These are phyloP conservation scores for Suhomyces bribrorum DNA, from an alignment of 1,139 yeast genomes.

Conservation along the genomic window DNA sequence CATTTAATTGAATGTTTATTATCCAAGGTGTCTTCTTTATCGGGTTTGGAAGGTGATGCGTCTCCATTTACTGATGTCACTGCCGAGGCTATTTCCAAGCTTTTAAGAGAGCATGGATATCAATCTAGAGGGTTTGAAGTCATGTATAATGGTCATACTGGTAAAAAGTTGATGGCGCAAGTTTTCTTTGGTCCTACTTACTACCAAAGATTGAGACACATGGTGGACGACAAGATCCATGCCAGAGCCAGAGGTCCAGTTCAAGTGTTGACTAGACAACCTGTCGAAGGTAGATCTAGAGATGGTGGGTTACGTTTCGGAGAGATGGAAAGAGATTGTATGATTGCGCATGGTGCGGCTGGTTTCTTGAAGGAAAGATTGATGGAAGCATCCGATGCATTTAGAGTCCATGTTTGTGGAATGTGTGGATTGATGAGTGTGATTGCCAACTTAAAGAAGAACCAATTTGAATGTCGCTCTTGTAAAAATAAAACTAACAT, in stretches of 20 bases:
- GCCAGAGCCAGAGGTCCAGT: slow-evolving; percentile 99
- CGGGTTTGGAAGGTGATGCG: slow-evolving; percentile 98
- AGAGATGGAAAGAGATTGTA: slow-evolving; percentile 99
- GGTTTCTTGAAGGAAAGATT: slow-evolving; percentile 89
- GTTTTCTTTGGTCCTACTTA: slow-evolving; percentile 98
- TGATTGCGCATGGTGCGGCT: slow-evolving; percentile 98
- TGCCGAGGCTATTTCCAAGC: slow-evolving; percentile 90
- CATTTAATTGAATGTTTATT: slow-evolving; percentile 97
- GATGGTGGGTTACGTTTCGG: slow-evolving; percentile 99
- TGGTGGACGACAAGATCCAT: slow-evolving; percentile 99
- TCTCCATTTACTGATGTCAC: slow-evolving; percentile 98
- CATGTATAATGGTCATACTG: slow-evolving; percentile 98
- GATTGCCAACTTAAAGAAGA: slow-evolving; percentile 93
- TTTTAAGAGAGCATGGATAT: slow-evolving; percentile 92
- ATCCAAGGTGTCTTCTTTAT: slow-evolving; percentile 90
- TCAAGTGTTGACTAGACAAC: slow-evolving; percentile 96
- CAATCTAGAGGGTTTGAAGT: slow-evolving; percentile 98
- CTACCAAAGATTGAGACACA: slow-evolving; percentile 96
- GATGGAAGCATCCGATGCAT: slow-evolving; percentile 96
- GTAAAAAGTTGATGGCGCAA: slow-evolving; percentile 96
- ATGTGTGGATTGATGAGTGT: slow-evolving; percentile 99
- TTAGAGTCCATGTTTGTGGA: slow-evolving; percentile 94
- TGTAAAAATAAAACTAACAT: slow-evolving; percentile 98
- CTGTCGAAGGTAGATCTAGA: slow-evolving; percentile 98
- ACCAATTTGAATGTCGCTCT: slow-evolving; percentile 96